Base-by-base conservation (phyloP, 768 basidiomycete genomes). In the Mrakia blollopis region DNA sequence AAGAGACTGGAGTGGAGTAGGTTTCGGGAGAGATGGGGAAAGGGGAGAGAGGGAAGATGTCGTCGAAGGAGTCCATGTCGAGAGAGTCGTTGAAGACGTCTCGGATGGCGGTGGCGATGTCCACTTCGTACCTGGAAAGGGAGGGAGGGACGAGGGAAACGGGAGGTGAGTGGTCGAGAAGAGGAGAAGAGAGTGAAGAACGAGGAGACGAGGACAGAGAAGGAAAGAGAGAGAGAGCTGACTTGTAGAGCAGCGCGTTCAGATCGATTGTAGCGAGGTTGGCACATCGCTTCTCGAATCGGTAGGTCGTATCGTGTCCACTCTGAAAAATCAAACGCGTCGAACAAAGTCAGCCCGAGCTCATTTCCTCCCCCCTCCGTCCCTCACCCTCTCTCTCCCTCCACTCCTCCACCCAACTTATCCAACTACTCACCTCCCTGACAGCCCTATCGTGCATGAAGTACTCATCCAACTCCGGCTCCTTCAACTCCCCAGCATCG, bases 371-470 rank as follows among this genome's bases (percentile, higher is more conserved):
- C 44, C 14, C 44, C 44, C 14, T 6, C 44, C 44, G 11, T 44
- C 11, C 44, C 44, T 11, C 44, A 8, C 37, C 1, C 28, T 3
- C 18, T n/a, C 52, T 61, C n/a, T 25, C 28, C 21, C 39, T 13
- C 57, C 16, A 25, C 61, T 25, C 35, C 14, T 11, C 16, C 67
- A 14, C 3, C 25, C 69, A 44, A 67, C 8, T 1, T 72, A 78
- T 94, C 44, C 44, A 44, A 4, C 44, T 14, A 54, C 96, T 94
- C 11, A 92, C 93, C 86, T 99, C 96, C 72, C 96, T 91, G 41
- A 99, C 95, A 14, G 94, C 89, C 77, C 96, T 93, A 83, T 98
- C 96, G 84, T 97, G 96, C 78, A 96, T 83, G 87, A 99, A 98
- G 86, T 98, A 99, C 81, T 95, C 96, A 84, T 99, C 96, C 4